Base-by-base conservation (phyloP, 1,284 basidiomycete species). In the Apiotrichum akiyoshidainum region DNA sequence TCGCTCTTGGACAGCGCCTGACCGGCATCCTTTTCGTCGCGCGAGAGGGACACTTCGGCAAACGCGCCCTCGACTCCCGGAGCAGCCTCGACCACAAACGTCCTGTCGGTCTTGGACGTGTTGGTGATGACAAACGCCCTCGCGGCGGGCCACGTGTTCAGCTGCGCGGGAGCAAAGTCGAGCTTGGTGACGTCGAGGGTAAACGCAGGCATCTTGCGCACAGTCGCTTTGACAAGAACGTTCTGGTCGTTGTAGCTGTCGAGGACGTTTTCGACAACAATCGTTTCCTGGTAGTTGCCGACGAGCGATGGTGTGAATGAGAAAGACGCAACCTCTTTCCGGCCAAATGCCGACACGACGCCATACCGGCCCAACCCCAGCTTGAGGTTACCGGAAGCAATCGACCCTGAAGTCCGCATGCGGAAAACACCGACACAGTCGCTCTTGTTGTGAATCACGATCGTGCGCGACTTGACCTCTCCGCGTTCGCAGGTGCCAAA, bases 401-500 rank as follows among this genome's bases (percentile, higher is more conserved):
- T 82, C 45, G 77, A 80, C n/a, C 81, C 81, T 39, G 78, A 80
- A 42, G 80, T 81, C 35, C 79, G 78, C 51, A 82, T 77, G 51
- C 80, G 76, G 73, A 80, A 82, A 14, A 81, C 67, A 66, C 80
- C 80, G 60, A 80, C 66, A 67, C 78, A 72, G 66, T 80, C 70
- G 69, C 74, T 70, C 76, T 80, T 72, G 75, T 80, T 77, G 58
- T 75, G 75, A 46, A 82, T 78, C 54, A 81, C 72, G 48, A 82
- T 80, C 60, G 77, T 80, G 59, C 80, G 78, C 44, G 78, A 75
- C 64, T 79, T 80, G 34, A 72, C 66, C 44, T 81, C 79, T 47
- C 80, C 80, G 66, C 80, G 80, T 51, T 82, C 80, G 64, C 80
- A 77, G n/a, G 75, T 72, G 1, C 81, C 81, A 66, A 82, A 81